These are phyloP conservation scores for Aphanoascus verrucosus DNA, from an alignment of 2,329 filamentous ascomycete species.

Conservation along the genomic window DNA sequence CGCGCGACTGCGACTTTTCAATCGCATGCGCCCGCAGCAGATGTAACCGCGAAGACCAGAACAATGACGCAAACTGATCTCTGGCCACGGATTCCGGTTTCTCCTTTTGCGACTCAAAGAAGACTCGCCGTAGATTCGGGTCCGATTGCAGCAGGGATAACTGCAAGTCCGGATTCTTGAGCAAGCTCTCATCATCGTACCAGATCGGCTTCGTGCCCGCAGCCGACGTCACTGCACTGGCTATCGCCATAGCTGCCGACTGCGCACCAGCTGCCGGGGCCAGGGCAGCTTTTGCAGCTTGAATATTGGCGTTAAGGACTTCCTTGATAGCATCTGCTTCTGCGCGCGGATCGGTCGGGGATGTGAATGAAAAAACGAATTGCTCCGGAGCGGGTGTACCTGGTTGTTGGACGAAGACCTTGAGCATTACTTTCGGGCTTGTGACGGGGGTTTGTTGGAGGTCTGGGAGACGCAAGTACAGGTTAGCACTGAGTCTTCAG, in stretches of 20 bases:
- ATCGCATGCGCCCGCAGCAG: constrained; percentile 83
- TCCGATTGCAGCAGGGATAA: constrained; percentile 79
- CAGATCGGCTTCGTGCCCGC: constrained; percentile 46
- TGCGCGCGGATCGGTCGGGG: constrained; percentile 58
- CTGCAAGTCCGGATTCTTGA: constrained; percentile 69
- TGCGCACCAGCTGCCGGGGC: constrained; percentile 34
- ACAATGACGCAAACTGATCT: constrained; percentile 76
- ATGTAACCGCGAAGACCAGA: constrained; percentile 84
- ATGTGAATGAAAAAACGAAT: constrained; percentile 85
- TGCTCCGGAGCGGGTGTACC: constrained; percentile 47
- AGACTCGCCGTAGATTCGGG: constrained; percentile 63
- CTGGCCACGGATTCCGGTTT: constrained; percentile 77
- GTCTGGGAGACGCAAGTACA: constrained; percentile 43
- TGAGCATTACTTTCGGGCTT: constrained; percentile 85
- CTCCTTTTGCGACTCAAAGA: constrained; percentile 69
- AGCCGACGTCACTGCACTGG: constrained; percentile 52
- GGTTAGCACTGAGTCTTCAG: not conserved
- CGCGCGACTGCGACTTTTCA: constrained; percentile 73
- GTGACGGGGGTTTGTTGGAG: constrained; percentile 87
- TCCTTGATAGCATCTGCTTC: constrained; percentile 83
- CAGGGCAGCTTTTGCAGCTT: constrained; percentile 46
- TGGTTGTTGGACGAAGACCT: constrained; percentile 66
- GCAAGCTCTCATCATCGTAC: constrained; percentile 72
- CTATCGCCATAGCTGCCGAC: constrained; percentile 66
- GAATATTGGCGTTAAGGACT: constrained; percentile 65